Evolutionary conservation across 176 grass and related monocot species (phyloP).

Genomic region (Zoysia pacifica): DNA sequence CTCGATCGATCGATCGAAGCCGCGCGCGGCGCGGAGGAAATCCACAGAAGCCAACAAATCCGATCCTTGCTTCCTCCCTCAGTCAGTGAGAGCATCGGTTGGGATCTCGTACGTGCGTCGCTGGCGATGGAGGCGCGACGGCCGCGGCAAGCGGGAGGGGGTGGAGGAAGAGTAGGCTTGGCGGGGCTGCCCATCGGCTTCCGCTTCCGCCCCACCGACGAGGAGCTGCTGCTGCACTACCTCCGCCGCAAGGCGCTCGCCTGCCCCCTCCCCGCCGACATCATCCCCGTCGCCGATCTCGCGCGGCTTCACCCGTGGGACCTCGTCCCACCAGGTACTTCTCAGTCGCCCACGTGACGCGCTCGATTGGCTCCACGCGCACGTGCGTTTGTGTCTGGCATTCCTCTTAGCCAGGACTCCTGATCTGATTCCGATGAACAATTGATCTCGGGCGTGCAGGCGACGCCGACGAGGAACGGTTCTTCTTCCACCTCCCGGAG

Average conservation of each 20-base stretch:
- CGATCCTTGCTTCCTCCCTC: background rate
- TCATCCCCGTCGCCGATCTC: slow-evolving; percentile 87
- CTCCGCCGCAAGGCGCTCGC: slow-evolving; percentile 75
- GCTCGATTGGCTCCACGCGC: background rate
- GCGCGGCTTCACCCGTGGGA: slow-evolving; percentile 63
- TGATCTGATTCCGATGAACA: background rate
- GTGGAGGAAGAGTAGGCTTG: background rate
- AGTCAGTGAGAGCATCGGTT: too few species aligned
- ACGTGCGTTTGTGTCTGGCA: background rate
- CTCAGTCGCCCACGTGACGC: background rate
- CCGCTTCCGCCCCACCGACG: slow-evolving; percentile 88
- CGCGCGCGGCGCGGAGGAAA: background rate
- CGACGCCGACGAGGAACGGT: slow-evolving; percentile 52
- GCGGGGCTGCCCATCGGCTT: slow-evolving; percentile 72
- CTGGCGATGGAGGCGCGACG: background rate
- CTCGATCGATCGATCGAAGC: background rate
- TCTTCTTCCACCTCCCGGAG: slow-evolving; percentile 69
- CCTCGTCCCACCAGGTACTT: slow-evolving; percentile 69
- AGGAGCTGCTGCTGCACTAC: slow-evolving; percentile 89
- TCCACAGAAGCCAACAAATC: background rate
- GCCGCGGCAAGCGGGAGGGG: background rate
- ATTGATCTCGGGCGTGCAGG: slow-evolving; percentile 20
- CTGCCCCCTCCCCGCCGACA: slow-evolving; percentile 71
- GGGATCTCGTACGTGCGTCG: background rate
- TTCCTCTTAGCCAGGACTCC: background rate